phyloP scores from a whole-genome alignment of 2,329 filamentous ascomycete species.

The Aotearoamyces nothofagi region DNA sequence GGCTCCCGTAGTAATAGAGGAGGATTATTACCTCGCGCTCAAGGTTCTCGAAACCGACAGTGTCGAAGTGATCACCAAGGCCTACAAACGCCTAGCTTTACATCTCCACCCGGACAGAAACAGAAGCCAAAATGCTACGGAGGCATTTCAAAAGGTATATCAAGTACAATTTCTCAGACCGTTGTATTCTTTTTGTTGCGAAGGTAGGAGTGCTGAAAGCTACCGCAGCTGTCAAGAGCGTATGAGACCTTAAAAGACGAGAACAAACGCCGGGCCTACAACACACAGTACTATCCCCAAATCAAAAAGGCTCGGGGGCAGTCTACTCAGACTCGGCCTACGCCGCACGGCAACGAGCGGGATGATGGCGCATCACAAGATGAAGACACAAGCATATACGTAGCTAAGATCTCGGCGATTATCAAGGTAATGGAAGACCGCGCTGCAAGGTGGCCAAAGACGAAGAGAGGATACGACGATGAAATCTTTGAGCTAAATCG shows the following conservation, averaged over 20 bases:
- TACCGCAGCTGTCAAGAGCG: no score
- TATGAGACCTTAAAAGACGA: no score
- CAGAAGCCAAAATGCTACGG: conserved; percentile 15
- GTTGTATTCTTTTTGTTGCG: no score
- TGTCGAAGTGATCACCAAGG: conserved; percentile 14
- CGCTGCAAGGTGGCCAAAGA: conserved; percentile 13
- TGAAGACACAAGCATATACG: no score
- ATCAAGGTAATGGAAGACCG: conserved; percentile 18
- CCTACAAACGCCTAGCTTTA: conserved; percentile 21
- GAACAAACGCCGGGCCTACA: no score
- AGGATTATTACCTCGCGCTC: conserved; percentile 21
- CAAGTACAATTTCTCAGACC: no score
- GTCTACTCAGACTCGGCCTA: conserved; percentile 3
- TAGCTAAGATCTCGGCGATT: conserved; percentile 16
- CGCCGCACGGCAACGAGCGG: no score
- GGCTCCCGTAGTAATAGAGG: conserved; percentile 14
- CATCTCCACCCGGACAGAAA: conserved; percentile 23
- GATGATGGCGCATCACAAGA: no score
- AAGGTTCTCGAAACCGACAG: conserved; percentile 17
- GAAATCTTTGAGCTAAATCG: conserved; percentile 9
- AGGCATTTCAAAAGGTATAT: conserved; percentile 21
- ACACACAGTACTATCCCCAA: conserved; percentile 8
- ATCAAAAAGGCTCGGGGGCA: no score
- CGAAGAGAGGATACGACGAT: conserved; percentile 11
- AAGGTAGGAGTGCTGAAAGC: no score